Evolutionary conservation across 352 stramenopile species (phyloP).

Genomic region (Globisporangium yorkense): DNA sequence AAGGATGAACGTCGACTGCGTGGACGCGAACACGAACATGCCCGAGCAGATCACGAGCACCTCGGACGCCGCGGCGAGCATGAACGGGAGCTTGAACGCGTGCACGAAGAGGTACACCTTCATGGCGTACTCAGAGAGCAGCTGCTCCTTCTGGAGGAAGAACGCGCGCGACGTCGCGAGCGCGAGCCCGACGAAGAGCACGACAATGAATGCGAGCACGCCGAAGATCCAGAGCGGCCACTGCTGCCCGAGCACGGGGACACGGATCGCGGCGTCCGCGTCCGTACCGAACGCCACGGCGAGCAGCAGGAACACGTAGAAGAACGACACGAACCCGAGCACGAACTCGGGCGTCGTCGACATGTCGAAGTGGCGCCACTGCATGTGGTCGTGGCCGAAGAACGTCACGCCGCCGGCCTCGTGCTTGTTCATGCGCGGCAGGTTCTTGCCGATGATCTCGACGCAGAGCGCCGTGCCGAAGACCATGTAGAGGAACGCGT

Average conservation of each 20-base stretch:
- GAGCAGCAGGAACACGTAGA: conserved; percentile 81
- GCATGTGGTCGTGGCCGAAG: conserved; percentile 70
- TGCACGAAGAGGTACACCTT: conserved; percentile 70
- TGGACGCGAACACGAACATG: conserved; percentile 77
- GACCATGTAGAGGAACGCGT: conserved; percentile 76
- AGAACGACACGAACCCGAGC: conserved; percentile 76
- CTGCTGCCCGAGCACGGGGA: conserved; percentile 53
- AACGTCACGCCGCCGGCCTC: conserved; percentile 80
- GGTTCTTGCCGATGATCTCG: conserved; percentile 78
- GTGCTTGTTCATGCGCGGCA: conserved; percentile 77
- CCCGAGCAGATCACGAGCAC: conserved; percentile 79
- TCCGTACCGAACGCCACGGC: conserved; percentile 66
- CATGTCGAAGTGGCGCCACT: conserved; percentile 61
- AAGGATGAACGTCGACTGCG: conserved; percentile 70
- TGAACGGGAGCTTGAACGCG: conserved; percentile 64
- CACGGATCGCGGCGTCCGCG: conserved; percentile 34
- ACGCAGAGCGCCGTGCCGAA: conserved; percentile 70
- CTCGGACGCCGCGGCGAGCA: conserved; percentile 71
- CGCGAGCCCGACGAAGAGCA: conserved; percentile 68
- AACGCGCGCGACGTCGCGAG: conserved; percentile 75
- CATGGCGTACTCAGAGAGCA: conserved; percentile 69
- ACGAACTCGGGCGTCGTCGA: conserved; percentile 81
- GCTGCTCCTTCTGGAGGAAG: conserved; percentile 72
- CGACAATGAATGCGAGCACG: conserved; percentile 75
- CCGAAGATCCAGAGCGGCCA: conserved; percentile 87